phyloP scores from a whole-genome alignment of 2,329 filamentous ascomycete species.

The Escovopsis sp. region DNA sequence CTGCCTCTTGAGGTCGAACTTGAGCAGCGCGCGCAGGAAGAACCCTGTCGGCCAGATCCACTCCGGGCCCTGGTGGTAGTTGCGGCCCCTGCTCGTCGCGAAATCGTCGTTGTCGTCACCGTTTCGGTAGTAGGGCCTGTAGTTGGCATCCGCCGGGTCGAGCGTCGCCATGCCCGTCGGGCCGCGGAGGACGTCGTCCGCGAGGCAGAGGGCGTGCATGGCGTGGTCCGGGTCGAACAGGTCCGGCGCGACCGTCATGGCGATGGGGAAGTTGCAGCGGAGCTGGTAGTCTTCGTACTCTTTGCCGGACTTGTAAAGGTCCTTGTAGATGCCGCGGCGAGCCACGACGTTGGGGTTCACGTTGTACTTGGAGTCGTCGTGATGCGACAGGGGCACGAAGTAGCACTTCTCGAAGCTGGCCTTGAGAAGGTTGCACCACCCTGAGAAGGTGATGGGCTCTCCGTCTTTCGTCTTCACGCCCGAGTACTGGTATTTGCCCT shows the following conservation, averaged over 20 bases:
- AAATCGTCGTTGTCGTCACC: constrained; percentile 87
- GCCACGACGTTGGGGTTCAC: constrained; percentile 69
- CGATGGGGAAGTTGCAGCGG: constrained; percentile 83
- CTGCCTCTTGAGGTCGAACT: constrained; percentile 70
- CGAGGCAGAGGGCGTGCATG: constrained; percentile 61
- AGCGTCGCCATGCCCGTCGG: constrained; percentile 92
- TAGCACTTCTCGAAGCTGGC: constrained; percentile 84
- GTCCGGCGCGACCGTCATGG: constrained; percentile 84
- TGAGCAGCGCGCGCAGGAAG: constrained; percentile 79
- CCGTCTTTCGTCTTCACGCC: constrained; percentile 54
- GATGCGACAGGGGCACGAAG: constrained; percentile 57
- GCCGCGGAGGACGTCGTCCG: constrained; percentile 65
- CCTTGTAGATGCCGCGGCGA: constrained; percentile 94
- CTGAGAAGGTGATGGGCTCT: constrained; percentile 47
- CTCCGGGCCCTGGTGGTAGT: constrained; percentile 96
- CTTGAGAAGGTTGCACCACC: constrained; percentile 71
- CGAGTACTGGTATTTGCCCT: constrained; percentile 56
- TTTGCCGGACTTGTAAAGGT: constrained; percentile 84
- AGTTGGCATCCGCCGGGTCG: constrained; percentile 83
- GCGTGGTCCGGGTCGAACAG: constrained; percentile 72
- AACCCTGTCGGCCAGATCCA: constrained; percentile 97
- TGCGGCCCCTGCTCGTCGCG: constrained; percentile 80
- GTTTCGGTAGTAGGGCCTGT: constrained; percentile 89
- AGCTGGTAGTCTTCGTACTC: constrained; percentile 97
- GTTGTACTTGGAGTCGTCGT: constrained; percentile 63